Evolutionary conservation across 2,329 filamentous ascomycete genomes (phyloP).

Genomic region (Teratosphaeria viscida): DNA sequence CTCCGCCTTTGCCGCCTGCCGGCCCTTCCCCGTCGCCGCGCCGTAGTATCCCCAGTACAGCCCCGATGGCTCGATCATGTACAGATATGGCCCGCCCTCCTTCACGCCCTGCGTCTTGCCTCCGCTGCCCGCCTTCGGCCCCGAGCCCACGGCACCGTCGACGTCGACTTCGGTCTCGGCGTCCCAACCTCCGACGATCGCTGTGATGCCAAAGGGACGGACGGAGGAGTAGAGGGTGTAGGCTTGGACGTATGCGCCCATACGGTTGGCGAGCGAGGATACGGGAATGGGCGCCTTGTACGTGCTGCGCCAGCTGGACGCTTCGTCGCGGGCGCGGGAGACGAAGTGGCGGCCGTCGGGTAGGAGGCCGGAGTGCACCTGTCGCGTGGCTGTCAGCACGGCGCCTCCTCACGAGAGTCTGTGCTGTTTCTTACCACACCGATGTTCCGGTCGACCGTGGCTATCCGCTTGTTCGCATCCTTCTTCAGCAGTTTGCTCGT

Average conservation of each 20-base stretch:
- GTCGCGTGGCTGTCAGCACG: background rate
- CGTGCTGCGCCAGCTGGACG: conserved; percentile 76
- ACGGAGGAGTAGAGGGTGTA: conserved; percentile 97
- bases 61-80: conserved; percentile 98
- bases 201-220: conserved; percentile 90
- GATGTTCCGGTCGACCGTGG: conserved; percentile 84
- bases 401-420: background rate
- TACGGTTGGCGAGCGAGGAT: conserved; percentile 76
- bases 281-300: conserved; percentile 94
- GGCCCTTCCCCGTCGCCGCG: conserved; percentile 90
- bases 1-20: conserved; percentile 94
- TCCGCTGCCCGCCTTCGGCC: conserved; percentile 68
- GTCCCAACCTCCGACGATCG: conserved; percentile 90
- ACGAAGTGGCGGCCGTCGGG: conserved; percentile 94
- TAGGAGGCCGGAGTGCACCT: conserved; percentile 90
- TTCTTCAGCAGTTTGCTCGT: conserved; percentile 91
- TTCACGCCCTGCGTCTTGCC: conserved; percentile 67
- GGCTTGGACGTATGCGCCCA: conserved; percentile 92
- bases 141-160: conserved; percentile 79
- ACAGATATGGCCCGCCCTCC: conserved; percentile 83
- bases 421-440: conserved; percentile 60
- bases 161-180: conserved; percentile 75
- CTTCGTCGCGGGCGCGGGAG: conserved; percentile 87
- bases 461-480: conserved; percentile 93
- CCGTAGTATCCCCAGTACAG: conserved; percentile 99